A percentile compares a stretch with the other conserved stretches of the same genome.
Evolutionary conservation across 768 basidiomycete genomes (phyloP).

Genomic region (Amanita inopinata): DNA sequence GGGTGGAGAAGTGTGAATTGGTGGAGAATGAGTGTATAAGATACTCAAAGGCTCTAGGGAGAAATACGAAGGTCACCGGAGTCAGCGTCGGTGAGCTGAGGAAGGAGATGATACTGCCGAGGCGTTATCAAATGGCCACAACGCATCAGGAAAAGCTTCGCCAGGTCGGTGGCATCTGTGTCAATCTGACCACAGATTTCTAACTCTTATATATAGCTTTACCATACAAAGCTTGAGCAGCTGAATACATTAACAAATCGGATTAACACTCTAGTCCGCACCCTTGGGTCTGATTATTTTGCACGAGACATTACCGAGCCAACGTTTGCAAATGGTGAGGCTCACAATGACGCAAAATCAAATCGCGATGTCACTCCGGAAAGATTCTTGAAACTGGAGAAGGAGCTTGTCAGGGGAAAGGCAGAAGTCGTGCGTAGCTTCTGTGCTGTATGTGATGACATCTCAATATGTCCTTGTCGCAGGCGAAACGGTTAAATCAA

Average conservation of each 20-base stretch:
- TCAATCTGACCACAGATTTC: background rate
- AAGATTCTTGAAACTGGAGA: constrained; percentile 70
- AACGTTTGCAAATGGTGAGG: constrained; percentile 31
- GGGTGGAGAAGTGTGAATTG: constrained; percentile 51
- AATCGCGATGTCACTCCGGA: constrained; percentile 73
- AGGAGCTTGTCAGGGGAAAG: constrained; percentile 77
- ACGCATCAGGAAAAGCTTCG: constrained; percentile 71
- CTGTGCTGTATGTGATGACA: background rate
- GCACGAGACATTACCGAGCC: constrained; percentile 44
- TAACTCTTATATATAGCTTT: constrained; percentile 32
- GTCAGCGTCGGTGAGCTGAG: constrained; percentile 57
- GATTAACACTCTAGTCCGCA: constrained; percentile 46
- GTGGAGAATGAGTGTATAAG: constrained; percentile 58
- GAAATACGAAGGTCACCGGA: constrained; percentile 58
- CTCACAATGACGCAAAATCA: constrained; percentile 24
- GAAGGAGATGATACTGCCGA: constrained; percentile 65
- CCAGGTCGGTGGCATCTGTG: constrained; percentile 41
- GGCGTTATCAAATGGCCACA: constrained; percentile 55
- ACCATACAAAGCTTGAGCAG: constrained; percentile 73
- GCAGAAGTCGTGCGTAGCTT: constrained; percentile 66
- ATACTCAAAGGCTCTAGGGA: constrained; percentile 63
- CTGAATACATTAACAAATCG: constrained; percentile 62
- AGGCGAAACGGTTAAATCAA: constrained; percentile 61
- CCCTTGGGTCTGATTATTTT: constrained; percentile 52
- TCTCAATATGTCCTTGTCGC: background rate